Evolutionary conservation across 306 rosid genomes (phyloP).

Genomic region (Citrullus mucosospermus): DNA sequence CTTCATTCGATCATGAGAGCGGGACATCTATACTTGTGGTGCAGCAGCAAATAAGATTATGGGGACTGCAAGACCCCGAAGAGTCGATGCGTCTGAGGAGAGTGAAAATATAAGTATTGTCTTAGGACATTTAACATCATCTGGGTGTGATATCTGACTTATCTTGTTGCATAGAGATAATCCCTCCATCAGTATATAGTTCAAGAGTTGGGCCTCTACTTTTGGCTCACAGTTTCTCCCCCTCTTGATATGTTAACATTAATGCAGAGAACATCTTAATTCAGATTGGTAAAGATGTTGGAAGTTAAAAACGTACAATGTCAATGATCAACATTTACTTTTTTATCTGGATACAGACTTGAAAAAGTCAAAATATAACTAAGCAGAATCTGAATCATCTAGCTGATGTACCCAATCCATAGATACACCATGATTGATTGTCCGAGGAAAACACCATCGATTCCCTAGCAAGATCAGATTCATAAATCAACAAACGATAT

Average conservation of each 20-base stretch:
- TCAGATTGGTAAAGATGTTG: neutral
- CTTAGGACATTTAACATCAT: neutral
- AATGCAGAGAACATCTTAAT: neutral
- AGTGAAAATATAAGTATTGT: conserved; percentile 4
- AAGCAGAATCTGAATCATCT: neutral
- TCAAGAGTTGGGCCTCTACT: neutral
- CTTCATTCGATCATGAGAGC: conserved; percentile 20
- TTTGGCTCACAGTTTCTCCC: neutral
- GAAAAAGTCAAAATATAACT: neutral
- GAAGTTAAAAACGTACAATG: neutral
- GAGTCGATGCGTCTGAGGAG: conserved; percentile 31
- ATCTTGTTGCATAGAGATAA: neutral
- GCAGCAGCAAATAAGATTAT: conserved; percentile 43
- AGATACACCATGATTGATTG: no score
- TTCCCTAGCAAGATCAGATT: neutral
- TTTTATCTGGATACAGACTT: neutral
- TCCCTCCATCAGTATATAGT: neutral
- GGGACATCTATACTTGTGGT: conserved; percentile 44
- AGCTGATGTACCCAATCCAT: neutral
- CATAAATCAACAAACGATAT: neutral
- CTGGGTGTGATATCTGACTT: neutral
- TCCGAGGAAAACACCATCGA: neutral
- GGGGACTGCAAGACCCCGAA: conserved; percentile 59
- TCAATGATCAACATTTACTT: neutral
- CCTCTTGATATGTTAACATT: neutral